These are phyloP conservation scores for Botrytis tulipae DNA, from an alignment of 2,329 filamentous ascomycete genomes.

Conservation along the genomic window DNA sequence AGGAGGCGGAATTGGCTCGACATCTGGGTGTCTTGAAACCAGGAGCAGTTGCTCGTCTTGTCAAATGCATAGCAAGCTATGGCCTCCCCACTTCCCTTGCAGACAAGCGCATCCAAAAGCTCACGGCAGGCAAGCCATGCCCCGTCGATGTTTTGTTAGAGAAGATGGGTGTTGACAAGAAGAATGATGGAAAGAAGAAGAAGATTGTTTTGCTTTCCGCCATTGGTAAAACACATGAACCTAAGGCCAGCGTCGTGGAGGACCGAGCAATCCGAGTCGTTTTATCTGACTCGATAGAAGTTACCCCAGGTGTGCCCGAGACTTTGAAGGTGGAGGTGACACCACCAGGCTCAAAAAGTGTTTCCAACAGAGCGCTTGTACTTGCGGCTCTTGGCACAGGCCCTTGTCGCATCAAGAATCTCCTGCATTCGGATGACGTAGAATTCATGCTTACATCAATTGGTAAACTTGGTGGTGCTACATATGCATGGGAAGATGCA, in stretches of 20 bases:
- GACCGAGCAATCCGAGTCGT: slow-evolving; percentile 81
- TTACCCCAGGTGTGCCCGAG: slow-evolving; percentile 69
- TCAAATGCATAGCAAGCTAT: slow-evolving; percentile 94
- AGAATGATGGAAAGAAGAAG: slow-evolving; percentile 93
- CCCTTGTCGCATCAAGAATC: slow-evolving; percentile 82
- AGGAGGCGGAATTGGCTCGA: slow-evolving; percentile 90
- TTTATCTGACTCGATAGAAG: slow-evolving; percentile 73
- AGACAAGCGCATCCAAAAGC: slow-evolving; percentile 76
- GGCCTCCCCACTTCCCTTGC: slow-evolving; percentile 81
- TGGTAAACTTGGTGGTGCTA: slow-evolving; percentile 76
- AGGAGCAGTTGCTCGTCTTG: slow-evolving; percentile 81
- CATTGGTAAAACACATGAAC: slow-evolving; percentile 85
- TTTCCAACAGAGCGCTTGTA: slow-evolving; percentile 94
- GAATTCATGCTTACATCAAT: slow-evolving; percentile 98
- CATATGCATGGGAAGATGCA: slow-evolving; percentile 90
- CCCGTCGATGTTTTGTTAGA: slow-evolving; percentile 80
- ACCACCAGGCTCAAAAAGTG: slow-evolving; percentile 94
- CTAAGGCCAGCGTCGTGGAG: slow-evolving; percentile 82
- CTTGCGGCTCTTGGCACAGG: slow-evolving; percentile 86
- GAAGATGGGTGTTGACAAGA: slow-evolving; percentile 98
- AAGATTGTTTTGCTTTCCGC: slow-evolving; percentile 91
- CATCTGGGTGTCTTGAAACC: slow-evolving; percentile 82
- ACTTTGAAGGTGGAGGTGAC: slow-evolving; percentile 70
- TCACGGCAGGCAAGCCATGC: slow-evolving; percentile 84
- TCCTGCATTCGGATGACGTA: slow-evolving; percentile 94